These are phyloP conservation scores for Smittium culicis DNA, from an alignment of 371 early-diverging fungal genomes.

Conservation along the genomic window DNA sequence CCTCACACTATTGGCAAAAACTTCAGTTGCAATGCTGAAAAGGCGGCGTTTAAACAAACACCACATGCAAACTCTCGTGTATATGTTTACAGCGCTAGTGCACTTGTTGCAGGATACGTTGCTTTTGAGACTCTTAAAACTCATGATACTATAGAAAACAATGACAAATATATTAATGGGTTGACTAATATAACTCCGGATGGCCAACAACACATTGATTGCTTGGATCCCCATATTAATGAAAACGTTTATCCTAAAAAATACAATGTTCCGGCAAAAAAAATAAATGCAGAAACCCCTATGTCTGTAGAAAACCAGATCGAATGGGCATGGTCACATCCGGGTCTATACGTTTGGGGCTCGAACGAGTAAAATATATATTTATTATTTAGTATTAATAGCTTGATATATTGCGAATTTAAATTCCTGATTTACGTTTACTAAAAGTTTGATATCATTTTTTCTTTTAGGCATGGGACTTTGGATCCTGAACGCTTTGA, in stretches of 20 bases:
- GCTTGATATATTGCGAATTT: no score
- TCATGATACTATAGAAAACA: no score
- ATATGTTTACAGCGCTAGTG: not conserved
- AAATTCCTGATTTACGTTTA: not conserved
- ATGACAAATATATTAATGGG: not conserved
- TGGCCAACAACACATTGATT: not conserved
- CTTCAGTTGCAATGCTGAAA: not conserved
- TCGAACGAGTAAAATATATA: constrained; percentile 17
- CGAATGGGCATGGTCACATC: constrained; percentile 28
- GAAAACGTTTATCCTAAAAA: not conserved
- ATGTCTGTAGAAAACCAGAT: constrained; percentile 17
- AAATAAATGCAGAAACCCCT: not conserved
- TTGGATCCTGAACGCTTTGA: constrained; percentile 17
- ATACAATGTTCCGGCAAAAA: not conserved
- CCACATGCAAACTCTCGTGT: not conserved
- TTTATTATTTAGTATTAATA: no score
- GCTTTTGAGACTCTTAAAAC: not conserved
- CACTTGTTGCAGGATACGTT: not conserved
- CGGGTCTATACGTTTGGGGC: constrained; percentile 24
- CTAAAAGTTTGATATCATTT: not conserved
- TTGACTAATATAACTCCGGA: no score
- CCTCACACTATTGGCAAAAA: not conserved
- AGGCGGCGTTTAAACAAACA: not conserved
- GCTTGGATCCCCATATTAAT: not conserved
- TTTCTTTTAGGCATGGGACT: constrained; percentile 14